A percentile compares a stretch with the other conserved stretches of the same genome.
Evolutionary conservation across 2,329 filamentous ascomycete species (phyloP).

Genomic region (Akanthomyces dipterigenus): DNA sequence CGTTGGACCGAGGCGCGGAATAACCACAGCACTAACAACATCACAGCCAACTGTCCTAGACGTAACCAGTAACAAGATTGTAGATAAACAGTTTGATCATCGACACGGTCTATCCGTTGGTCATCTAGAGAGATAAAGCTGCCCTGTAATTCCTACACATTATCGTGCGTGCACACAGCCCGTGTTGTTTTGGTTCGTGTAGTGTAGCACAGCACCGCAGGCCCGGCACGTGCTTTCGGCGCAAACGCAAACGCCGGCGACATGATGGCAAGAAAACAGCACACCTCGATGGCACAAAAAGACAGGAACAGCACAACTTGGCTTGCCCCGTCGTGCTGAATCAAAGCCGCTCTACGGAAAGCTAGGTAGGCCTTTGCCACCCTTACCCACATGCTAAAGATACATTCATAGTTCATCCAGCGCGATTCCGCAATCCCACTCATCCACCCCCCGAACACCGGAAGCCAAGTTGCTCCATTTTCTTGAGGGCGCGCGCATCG

Average conservation of each 20-base stretch:
- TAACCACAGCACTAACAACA: not conserved
- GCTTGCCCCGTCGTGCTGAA: too few relatives aligned
- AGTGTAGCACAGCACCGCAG: not conserved
- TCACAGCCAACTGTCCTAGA: too few relatives aligned
- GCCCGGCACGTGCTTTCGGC: not conserved
- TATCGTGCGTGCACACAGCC: not conserved
- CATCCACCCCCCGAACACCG: slow-evolving; percentile 4
- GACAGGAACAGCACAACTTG: too few relatives aligned
- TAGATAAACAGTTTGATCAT: too few relatives aligned
- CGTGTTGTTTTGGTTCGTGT: not conserved
- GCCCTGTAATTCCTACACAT: not conserved
- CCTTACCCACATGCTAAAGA: too few relatives aligned
- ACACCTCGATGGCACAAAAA: not conserved
- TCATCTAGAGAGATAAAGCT: not conserved
- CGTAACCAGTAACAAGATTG: too few relatives aligned
- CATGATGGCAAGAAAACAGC: not conserved
- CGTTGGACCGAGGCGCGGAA: not conserved
- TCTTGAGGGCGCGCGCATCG: not conserved
- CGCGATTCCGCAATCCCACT: not conserved
- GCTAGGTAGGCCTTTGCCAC: too few relatives aligned
- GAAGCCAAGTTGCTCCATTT: not conserved
- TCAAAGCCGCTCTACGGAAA: too few relatives aligned
- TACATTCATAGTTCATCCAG: too few relatives aligned
- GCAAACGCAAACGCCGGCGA: not conserved
- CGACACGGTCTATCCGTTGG: too few relatives aligned